Base-by-base conservation (phyloP, 2,329 filamentous ascomycete genomes). In the Ophiocordyceps robertsii region DNA sequence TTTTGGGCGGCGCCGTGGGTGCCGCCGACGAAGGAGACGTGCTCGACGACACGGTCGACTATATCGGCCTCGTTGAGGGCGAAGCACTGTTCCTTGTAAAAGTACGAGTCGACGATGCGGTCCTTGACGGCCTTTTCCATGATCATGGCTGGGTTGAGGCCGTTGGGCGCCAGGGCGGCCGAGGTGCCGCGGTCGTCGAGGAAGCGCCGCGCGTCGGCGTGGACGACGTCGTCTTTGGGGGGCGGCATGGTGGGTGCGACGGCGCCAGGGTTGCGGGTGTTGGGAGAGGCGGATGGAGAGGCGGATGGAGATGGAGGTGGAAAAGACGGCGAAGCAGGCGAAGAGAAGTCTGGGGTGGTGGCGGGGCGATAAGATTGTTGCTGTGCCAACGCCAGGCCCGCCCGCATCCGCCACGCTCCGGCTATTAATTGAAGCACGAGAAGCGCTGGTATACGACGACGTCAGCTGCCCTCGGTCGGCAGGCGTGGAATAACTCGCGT, bases 31-130 rank as follows among this genome's bases (percentile, higher is more conserved):
- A 83, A 92, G 39, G 68, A 73, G 38, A 98, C 75, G 62, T 81
- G 73, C 53, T 90, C 83, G 24, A 87, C 84, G 1, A 93, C 89
- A 49, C 92, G 85, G 65, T 95, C 86, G 53, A 95, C 82, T 6
- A 98, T 69, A 62, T 80, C 76, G 41, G 77, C 77, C 58, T 82
- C 79, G 67, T 96, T 98, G 50, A 98, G 73, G 36, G 84, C 92
- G 64, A 96, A 98, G 61, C 92, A 95, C 67, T 95, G 89, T 65
- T 96, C 92, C 64, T 95, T 95, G 84, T 88, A 98, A 69, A 95
- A 98, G 66, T 95, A 93, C 42, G 80, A 86, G 57, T 95, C 88
- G 52, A 89, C 80, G 62, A 98, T 95, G 58, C 92, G 88, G 65
- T 98, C 92, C 57, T 85, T 84, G 50, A 95, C 87, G 35, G 88